These are phyloP conservation scores for Fraxinus cuspidata DNA, from an alignment of 257 asterid genomes.

Conservation along the genomic window DNA sequence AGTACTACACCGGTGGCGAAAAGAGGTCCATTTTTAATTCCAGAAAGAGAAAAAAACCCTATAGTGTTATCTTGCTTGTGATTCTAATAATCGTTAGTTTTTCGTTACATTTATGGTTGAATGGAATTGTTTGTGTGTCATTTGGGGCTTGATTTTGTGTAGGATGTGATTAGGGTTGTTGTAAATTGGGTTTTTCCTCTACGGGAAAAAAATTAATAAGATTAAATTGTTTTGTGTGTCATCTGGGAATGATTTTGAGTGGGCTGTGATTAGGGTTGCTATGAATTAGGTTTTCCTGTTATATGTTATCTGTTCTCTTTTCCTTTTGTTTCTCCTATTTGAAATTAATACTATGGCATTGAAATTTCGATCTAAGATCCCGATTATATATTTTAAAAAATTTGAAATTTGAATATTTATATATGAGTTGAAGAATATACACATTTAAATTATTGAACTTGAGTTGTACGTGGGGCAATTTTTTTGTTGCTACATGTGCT, in stretches of 20 bases:
- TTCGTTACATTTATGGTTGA: not conserved
- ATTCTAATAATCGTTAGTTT: not conserved
- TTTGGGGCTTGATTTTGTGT: not conserved
- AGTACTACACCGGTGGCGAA: constrained; percentile 95
- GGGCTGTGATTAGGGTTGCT: not conserved
- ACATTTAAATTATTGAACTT: not conserved
- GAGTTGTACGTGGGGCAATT: not conserved
- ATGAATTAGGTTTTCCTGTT: not conserved
- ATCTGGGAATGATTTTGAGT: not conserved
- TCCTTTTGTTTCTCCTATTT: not conserved
- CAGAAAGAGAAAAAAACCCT: not conserved
- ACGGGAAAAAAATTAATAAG: not conserved
- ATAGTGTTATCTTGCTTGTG: not conserved
- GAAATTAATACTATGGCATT: not conserved
- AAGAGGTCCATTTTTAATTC: constrained; percentile 56
- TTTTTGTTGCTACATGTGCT: not conserved
- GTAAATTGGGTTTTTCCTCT: not conserved
- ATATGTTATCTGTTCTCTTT: not conserved
- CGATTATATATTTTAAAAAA: too few relatives aligned
- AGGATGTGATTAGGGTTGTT: not conserved
- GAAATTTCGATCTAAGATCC: not conserved
- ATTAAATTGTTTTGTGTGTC: not conserved
- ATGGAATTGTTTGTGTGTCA: not conserved
- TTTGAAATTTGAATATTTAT: not conserved
- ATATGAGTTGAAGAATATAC: not conserved